phyloP scores from a whole-genome alignment of 2,329 filamentous ascomycete genomes.

The Curvularia eragrostidis region DNA sequence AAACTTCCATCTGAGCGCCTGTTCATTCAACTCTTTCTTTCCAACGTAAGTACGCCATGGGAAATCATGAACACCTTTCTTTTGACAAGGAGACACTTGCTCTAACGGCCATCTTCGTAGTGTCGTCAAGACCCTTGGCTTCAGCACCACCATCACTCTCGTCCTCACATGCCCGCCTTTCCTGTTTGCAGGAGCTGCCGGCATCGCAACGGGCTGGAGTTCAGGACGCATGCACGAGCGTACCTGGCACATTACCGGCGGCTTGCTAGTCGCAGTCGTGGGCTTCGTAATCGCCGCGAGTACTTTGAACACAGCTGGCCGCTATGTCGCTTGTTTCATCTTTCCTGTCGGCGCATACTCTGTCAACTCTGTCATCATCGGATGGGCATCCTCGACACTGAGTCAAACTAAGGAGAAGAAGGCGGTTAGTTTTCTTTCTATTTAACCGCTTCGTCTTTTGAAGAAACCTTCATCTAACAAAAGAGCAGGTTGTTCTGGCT shows the following conservation, averaged over 20 bases:
- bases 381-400: constrained; percentile 39
- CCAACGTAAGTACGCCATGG: constrained; percentile 31
- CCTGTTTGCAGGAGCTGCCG: constrained; percentile 54
- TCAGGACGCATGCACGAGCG: constrained; percentile 59
- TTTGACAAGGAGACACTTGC: too few relatives aligned
- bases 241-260: constrained; percentile 58
- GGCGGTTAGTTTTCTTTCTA: constrained; percentile 20
- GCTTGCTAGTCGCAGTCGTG: constrained; percentile 50
- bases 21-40: constrained; percentile 45
- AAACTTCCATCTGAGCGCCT: constrained; percentile 38
- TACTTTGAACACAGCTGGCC: constrained; percentile 37
- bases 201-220: constrained; percentile 58
- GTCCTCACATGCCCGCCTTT: constrained; percentile 58
- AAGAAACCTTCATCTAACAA: background rate
- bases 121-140: constrained; percentile 49
- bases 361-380: constrained; percentile 42
- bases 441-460: background rate
- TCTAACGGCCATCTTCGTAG: constrained; percentile 14
- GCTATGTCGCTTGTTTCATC: constrained; percentile 42
- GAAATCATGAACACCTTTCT: background rate
- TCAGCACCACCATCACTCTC: constrained; percentile 46
- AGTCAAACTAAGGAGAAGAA: constrained; percentile 42
- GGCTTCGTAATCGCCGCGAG: constrained; percentile 51
- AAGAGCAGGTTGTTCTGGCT: constrained; percentile 34
- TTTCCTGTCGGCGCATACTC: constrained; percentile 41